Conservation (phyloP, 768 basidiomycete species). For the Hemileccinum impolitum region DNA sequence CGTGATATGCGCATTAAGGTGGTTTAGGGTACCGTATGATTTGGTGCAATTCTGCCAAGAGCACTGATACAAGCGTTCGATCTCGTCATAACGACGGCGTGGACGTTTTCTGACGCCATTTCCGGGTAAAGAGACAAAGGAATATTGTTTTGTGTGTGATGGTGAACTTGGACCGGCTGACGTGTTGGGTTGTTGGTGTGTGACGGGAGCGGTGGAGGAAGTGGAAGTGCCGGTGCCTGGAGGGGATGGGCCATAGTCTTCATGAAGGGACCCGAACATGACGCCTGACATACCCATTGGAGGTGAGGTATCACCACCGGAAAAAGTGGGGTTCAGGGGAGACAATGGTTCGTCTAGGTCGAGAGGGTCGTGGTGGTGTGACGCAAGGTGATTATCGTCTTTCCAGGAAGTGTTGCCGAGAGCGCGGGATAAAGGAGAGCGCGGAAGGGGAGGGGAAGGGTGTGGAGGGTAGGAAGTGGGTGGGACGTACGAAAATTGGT, state of each 20-base stretch:
- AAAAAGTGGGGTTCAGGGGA: slow-evolving; percentile 52
- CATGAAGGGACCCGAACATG: slow-evolving; percentile 45
- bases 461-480: slow-evolving; percentile 37
- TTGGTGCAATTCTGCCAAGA: slow-evolving; percentile 76
- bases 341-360: slow-evolving; percentile 50
- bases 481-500: slow-evolving; percentile 33
- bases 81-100: slow-evolving; percentile 89
- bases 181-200: slow-evolving; percentile 19
- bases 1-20: slow-evolving; percentile 96
- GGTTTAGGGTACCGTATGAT: slow-evolving; percentile 92
- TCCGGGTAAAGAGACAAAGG: slow-evolving; percentile 78
- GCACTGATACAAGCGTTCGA: slow-evolving; percentile 90
- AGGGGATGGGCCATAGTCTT: slow-evolving; percentile 58
- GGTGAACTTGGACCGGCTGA: slow-evolving; percentile 28
- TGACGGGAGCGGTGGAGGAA: slow-evolving; percentile 42
- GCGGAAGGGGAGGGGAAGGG: slow-evolving; percentile 41
- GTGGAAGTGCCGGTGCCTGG: slow-evolving; percentile 61
- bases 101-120: slow-evolving; percentile 82
- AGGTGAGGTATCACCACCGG: slow-evolving; percentile 37
- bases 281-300: slow-evolving; percentile 28
- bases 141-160: slow-evolving; percentile 66
- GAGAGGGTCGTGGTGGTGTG: slow-evolving; percentile 33
- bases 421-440: slow-evolving; percentile 43
- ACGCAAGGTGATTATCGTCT: slow-evolving; percentile 28
- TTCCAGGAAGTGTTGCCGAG: slow-evolving; percentile 36